phyloP scores from a whole-genome alignment of 164 flowering plant species.

The Kalanchoe fedtschenkoi region DNA sequence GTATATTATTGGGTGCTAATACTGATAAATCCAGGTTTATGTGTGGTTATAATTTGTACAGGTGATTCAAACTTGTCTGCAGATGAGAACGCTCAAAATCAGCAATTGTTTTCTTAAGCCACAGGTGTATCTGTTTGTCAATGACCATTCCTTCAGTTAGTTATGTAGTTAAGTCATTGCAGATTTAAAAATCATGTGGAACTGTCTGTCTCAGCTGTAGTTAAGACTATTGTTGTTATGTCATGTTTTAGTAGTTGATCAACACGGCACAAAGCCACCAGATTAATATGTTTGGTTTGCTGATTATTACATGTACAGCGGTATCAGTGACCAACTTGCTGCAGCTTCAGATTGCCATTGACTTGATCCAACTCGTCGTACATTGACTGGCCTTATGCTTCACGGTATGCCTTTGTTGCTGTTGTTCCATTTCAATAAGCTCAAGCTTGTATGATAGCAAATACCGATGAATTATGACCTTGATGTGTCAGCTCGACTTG shows the following conservation, averaged over 20 bases:
- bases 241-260: neutral
- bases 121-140: neutral
- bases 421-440: too few species aligned
- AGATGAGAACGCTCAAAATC: neutral
- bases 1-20: neutral
- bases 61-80: neutral
- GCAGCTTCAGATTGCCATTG: conserved; percentile 4
- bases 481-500: too few species aligned
- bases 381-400: neutral
- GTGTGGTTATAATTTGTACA: too few species aligned
- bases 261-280: neutral
- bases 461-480: too few species aligned
- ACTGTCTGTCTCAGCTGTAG: too few species aligned
- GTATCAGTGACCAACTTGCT: neutral
- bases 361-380: neutral
- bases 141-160: neutral
- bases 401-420: too few species aligned
- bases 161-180: neutral
- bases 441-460: too few species aligned
- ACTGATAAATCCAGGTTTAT: too few species aligned
- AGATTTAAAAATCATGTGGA: neutral
- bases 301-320: neutral
- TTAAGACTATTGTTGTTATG: too few species aligned
- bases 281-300: neutral
- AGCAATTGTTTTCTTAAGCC: neutral